A percentile compares a stretch with the other conserved stretches of the same genome.
phyloP scores from a whole-genome alignment of 371 early-diverging fungal genomes.

The Mortierella sp. region DNA sequence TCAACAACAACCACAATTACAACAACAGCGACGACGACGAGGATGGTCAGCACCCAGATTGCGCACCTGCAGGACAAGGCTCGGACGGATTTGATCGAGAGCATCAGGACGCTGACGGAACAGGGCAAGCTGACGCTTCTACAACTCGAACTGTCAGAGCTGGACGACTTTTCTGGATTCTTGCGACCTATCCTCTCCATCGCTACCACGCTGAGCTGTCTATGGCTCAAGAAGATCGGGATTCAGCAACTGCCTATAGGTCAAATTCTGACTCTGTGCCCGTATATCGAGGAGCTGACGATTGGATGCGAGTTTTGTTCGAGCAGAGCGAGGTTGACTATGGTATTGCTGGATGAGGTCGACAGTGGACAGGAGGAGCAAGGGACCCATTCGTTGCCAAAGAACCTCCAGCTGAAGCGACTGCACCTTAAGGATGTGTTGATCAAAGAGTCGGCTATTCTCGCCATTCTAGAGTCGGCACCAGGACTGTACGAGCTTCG shows the following conservation, averaged over 20 bases:
- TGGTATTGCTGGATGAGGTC: conserved; percentile 4
- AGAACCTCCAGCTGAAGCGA: conserved; percentile 13
- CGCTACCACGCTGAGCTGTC: conserved; percentile 9
- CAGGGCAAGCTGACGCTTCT: conserved; percentile 16
- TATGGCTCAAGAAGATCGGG: conserved; percentile 14
- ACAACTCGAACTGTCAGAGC: conserved; percentile 12
- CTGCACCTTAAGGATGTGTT: conserved; percentile 20
- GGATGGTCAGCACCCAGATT: conserved; percentile 6
- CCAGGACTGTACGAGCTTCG: conserved; percentile 26
- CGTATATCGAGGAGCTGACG: conserved; percentile 11
- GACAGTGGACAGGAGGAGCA: neutral
- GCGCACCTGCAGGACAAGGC: conserved; percentile 13
- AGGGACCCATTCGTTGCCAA: neutral
- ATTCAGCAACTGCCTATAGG: conserved; percentile 15
- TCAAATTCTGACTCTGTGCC: conserved; percentile 21
- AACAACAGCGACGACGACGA: conserved; percentile 4
- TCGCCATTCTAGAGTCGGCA: conserved; percentile 18
- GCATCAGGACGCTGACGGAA: neutral
- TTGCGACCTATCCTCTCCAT: conserved; percentile 15
- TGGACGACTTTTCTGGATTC: conserved; percentile 30
- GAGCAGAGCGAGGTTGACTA: conserved; percentile 12
- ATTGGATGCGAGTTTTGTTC: conserved; percentile 19
- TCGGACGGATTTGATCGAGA: conserved; percentile 14
- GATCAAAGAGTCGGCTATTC: conserved; percentile 15
- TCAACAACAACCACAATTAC: neutral